Base-by-base conservation (phyloP, 768 basidiomycete species). In the Mycena galericulata region DNA sequence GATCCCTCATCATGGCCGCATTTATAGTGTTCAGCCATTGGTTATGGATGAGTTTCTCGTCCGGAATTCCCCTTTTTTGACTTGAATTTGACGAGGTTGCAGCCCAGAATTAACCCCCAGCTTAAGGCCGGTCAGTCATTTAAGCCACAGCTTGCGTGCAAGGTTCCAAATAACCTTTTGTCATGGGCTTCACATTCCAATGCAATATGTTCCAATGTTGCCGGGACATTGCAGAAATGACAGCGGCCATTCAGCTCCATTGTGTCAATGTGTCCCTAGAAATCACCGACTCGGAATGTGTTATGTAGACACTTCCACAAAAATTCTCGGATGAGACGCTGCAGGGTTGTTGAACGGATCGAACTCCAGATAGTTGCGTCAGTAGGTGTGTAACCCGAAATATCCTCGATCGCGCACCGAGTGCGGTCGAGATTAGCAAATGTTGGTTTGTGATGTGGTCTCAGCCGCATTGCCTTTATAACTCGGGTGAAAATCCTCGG, bases 71-170 rank as follows among this genome's bases (percentile, higher is more conserved):
- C 51, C 30, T 22, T 32, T 15, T 53, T 34, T 20, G 51, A 53
- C 17, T 53, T 32, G 18, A 53, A 30, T 22, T 17, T 47, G 11
- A 22, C 46, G 46, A 47, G 24, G 46, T 47, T 47, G 24, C 46
- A 47, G 46, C 46, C 46, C 30, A 53, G 34, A 53, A 53, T 53
- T 20, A 34, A 53, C 14, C 49, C 49, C 49, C 49, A 27, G 49
- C 30, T 51, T 8, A 29, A 22, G 14, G 49, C 34, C 34, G 12
- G 18, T 32, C 6, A 20, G n/a, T 53, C 34, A 22, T 53, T 53
- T 18, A 22, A 53, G 34, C 47, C 47, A 49, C 5, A 49, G 47
- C 26, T 49, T 5, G 17, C 22, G 27, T 26, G 47, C 26, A 7
- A 53, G 34, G 5, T 34, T 53, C 51, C 51, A 53, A n/a, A 53